These are phyloP conservation scores for Yamadazyma atmosphaerica DNA, from an alignment of 1,139 yeast species.

Conservation along the genomic window DNA sequence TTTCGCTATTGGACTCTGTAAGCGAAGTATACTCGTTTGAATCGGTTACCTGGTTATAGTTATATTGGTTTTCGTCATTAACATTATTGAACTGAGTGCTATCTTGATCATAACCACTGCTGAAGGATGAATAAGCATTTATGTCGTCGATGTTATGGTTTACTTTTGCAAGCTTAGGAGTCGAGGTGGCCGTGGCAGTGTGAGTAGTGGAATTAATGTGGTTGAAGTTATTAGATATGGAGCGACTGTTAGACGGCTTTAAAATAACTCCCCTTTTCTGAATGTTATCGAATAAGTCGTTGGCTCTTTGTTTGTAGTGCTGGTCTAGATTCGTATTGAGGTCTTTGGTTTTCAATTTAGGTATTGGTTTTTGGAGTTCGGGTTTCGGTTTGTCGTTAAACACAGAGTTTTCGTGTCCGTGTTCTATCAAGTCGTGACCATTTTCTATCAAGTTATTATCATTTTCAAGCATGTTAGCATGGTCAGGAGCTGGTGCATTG, in stretches of 20 bases:
- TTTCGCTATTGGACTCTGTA: conserved; percentile 4
- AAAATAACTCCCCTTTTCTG: conserved; percentile 30
- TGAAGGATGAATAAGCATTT: conserved; percentile 35
- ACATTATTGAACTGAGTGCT: conserved; percentile 17
- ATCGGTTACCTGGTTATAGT: conserved; percentile 6
- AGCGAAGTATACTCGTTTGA: conserved; percentile 30
- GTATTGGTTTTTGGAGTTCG: conserved; percentile 17
- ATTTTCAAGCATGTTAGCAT: conserved; percentile 1
- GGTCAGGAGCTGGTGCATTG: conserved; percentile 1
- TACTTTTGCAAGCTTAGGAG: conserved; percentile 32
- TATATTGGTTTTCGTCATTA: conserved; percentile 12
- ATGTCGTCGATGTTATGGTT: conserved; percentile 9
- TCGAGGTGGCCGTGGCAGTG: conserved; percentile 36
- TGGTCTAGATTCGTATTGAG: conserved; percentile 36
- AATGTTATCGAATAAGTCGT: conserved; percentile 39
- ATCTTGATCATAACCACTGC: conserved; percentile 33
- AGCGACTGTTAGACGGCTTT: conserved; percentile 11
- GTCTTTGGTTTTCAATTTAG: conserved; percentile 32
- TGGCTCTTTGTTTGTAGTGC: conserved; percentile 40
- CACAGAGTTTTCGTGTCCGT: no score
- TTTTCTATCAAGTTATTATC: no score
- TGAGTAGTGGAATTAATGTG: conserved; percentile 3
- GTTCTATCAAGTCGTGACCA: no score
- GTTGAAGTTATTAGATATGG: conserved; percentile 4
- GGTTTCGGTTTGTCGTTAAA: no score